A percentile compares a stretch with the other conserved stretches of the same genome.
Conservation (phyloP, 257 asterid species). For the Solanum lycopersicoides region DNA sequence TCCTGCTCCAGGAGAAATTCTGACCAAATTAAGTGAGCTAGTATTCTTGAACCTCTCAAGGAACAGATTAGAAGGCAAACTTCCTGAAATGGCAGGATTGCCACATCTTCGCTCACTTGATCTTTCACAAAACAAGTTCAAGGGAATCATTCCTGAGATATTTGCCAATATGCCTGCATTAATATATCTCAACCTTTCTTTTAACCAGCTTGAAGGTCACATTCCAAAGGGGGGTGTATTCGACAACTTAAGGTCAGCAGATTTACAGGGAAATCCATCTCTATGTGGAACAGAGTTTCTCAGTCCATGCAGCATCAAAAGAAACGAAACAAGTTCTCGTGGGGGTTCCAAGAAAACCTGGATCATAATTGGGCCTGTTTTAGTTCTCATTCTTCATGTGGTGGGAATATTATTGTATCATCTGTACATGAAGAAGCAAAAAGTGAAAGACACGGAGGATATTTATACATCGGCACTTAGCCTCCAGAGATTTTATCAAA, state of each 20-base stretch:
- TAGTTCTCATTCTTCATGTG: conserved; percentile 16
- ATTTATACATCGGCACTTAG: conserved; percentile 13
- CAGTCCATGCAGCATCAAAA: conserved; percentile 15
- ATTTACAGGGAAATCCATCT: conserved; percentile 44
- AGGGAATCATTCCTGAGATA: conserved; percentile 49
- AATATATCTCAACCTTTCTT: conserved; percentile 59
- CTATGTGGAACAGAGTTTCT: conserved; percentile 43
- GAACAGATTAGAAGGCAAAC: conserved; percentile 41
- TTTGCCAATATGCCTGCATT: conserved; percentile 32
- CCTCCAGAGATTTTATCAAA: conserved; percentile 40
- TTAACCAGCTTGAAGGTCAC: conserved; percentile 58
- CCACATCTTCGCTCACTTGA: conserved; percentile 37
- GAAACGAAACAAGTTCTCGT: not conserved
- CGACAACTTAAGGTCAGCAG: conserved; percentile 1
- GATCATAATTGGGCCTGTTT: conserved; percentile 21
- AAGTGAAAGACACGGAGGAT: not conserved
- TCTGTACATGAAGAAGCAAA: conserved; percentile 5
- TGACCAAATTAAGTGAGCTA: conserved; percentile 28
- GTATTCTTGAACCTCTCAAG: conserved; percentile 48
- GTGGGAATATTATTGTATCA: conserved; percentile 3
- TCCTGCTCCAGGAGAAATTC: conserved; percentile 21
- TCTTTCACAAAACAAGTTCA: conserved; percentile 60
- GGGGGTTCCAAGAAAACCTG: conserved; percentile 21
- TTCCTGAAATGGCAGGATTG: conserved; percentile 37
- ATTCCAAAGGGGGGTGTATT: conserved; percentile 50